phyloP scores from a whole-genome alignment of 139 green algal genomes.

The Gonium pectorale region DNA sequence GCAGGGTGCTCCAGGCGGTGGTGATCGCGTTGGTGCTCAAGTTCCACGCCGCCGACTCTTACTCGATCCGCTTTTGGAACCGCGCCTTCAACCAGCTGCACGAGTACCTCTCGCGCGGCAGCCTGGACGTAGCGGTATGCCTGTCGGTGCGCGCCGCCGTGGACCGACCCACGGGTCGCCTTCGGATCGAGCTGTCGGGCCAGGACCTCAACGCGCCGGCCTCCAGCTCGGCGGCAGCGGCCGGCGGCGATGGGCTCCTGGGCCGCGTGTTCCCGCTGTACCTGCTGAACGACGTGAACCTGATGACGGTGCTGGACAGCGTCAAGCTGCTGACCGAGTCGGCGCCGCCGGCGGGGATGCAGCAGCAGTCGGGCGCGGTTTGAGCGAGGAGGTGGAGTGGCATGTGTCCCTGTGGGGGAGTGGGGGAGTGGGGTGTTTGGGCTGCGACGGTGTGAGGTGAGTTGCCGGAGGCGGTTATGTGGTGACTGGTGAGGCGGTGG shows the following conservation, averaged over 20 bases:
- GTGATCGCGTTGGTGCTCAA: slow-evolving; percentile 60
- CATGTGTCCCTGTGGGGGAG: not conserved
- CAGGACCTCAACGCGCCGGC: slow-evolving; percentile 9
- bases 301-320: slow-evolving; percentile 58
- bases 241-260: not conserved
- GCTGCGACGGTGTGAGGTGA: no score
- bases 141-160: slow-evolving; percentile 43
- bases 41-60: slow-evolving; percentile 54
- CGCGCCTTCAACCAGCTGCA: slow-evolving; percentile 57
- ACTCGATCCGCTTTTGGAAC: slow-evolving; percentile 47
- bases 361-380: not conserved
- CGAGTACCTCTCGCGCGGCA: slow-evolving; percentile 65
- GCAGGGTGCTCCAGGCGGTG: slow-evolving; percentile 71
- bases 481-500: not conserved
- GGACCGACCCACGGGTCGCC: slow-evolving; percentile 6
- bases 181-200: slow-evolving; percentile 28
- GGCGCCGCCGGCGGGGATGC: not conserved
- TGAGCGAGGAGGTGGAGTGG: not conserved
- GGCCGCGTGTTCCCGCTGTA: slow-evolving; percentile 36
- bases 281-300: slow-evolving; percentile 59
- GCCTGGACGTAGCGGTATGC: slow-evolving; percentile 73
- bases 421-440: not conserved
- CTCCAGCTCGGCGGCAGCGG: not conserved
- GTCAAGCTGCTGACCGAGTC: slow-evolving; percentile 45
- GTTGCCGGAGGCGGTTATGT: not conserved